Percentiles rank a stretch among this genome's conserved stretches.
phyloP scores from a whole-genome alignment of 2,329 filamentous ascomycete genomes.

The Endothia cerciana region DNA sequence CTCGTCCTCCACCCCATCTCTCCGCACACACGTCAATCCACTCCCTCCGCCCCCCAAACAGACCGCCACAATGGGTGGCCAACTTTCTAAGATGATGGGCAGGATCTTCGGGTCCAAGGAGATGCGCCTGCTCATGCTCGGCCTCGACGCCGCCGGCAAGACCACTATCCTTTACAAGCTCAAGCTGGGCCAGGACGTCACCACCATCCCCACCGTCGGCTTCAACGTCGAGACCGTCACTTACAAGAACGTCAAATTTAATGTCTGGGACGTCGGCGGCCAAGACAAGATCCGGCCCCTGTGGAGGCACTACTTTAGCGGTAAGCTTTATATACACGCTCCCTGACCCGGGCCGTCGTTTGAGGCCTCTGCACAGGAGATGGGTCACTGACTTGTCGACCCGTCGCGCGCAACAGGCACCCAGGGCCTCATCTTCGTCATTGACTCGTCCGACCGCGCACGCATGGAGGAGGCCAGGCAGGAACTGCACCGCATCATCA shows the following conservation, averaged over 20 bases:
- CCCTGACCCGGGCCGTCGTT: not conserved
- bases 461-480: slow-evolving; percentile 92
- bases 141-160: slow-evolving; percentile 97
- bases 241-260: slow-evolving; percentile 99
- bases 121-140: slow-evolving; percentile 98
- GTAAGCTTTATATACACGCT: slow-evolving; percentile 46
- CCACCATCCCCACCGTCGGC: slow-evolving; percentile 96
- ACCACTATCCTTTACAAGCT: slow-evolving; percentile 99
- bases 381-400: slow-evolving; percentile 18
- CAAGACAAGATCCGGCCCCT: slow-evolving; percentile 98
- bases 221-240: slow-evolving; percentile 99
- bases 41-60: slow-evolving; percentile 15
- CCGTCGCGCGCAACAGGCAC: slow-evolving; percentile 63
- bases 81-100: slow-evolving; percentile 94
- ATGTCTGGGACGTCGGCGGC: slow-evolving; percentile 97
- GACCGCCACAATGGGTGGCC: slow-evolving; percentile 76
- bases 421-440: slow-evolving; percentile 97
- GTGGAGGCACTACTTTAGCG: slow-evolving; percentile 96
- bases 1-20: not conserved
- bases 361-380: not conserved
- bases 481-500: slow-evolving; percentile 95
- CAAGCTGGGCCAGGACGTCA: slow-evolving; percentile 97
- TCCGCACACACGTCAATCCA: slow-evolving; percentile 17
- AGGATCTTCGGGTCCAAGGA: slow-evolving; percentile 99
- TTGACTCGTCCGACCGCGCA: slow-evolving; percentile 90